Percentiles rank a stretch among this genome's conserved stretches.
Conservation (phyloP, 768 basidiomycete species). For the Suillus alpinus region DNA sequence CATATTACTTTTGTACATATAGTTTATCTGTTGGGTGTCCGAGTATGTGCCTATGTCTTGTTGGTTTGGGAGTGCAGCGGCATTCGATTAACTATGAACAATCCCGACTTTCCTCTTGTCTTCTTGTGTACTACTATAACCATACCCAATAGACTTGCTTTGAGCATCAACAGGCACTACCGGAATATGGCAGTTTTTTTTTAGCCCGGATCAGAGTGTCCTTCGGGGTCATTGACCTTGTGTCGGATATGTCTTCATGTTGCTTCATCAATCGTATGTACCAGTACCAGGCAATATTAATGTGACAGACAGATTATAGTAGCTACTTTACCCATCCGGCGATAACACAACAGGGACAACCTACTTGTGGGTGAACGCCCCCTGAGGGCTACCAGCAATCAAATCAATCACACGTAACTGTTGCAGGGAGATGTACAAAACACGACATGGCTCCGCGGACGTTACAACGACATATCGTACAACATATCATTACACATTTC, state of each 20-base stretch:
- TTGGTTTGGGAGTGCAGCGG: conserved; percentile 1
- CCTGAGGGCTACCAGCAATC: background rate
- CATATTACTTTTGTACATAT: conserved; percentile 4
- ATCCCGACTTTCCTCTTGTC: conserved; percentile 6
- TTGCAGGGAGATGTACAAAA: background rate
- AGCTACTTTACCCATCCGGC: background rate
- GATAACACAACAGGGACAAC: conserved; percentile 1
- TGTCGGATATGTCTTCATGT: background rate
- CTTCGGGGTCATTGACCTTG: background rate
- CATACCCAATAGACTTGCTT: conserved; percentile 14
- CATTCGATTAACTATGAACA: conserved; percentile 6
- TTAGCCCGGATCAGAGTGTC: too few relatives aligned
- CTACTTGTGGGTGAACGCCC: background rate
- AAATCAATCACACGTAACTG: conserved; percentile 1
- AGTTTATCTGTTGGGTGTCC: background rate
- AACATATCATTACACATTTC: background rate
- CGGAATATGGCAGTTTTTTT: too few relatives aligned
- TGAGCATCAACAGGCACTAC: background rate
- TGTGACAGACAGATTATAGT: background rate
- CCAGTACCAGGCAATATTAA: background rate
- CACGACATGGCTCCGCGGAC: conserved; percentile 1
- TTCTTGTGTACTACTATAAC: background rate
- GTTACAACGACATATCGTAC: conserved; percentile 1
- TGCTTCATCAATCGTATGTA: background rate
- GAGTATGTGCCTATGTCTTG: conserved; percentile 2